Base-by-base conservation (phyloP, 495 filamentous ascomycete genomes). In the Bathelium albidoporum region DNA sequence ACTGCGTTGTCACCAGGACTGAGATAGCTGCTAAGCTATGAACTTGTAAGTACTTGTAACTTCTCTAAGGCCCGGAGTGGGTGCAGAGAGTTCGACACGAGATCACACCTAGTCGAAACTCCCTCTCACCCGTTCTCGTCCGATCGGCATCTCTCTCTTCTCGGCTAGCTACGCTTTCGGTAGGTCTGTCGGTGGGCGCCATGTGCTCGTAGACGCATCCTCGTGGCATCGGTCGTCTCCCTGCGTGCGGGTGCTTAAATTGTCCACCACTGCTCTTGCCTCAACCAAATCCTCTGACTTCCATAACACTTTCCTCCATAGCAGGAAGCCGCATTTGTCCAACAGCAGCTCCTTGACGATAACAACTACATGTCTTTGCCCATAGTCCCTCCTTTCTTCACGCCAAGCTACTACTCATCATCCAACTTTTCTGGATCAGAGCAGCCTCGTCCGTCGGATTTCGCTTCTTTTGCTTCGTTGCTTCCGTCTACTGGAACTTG, bases 381-480 rank as follows among this genome's bases (percentile, higher is more conserved):
- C 29, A 9, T 44, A 18, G 22, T 43, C 29, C 16, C 22, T 62
- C 53, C 63, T 61, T 58, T 60, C 59, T 59, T 58, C 34, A 28
- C 34, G 64, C 58, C 61, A 59, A 59, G 62, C 52, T 61, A 34
- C 24, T 18, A 59, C 58, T 29, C 58, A 2, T 65, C 62, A 62
- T 67, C 49, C 49, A 55, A 29, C 24, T 55, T 29, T 29, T 55
- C 49, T 29, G 24, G 49, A 29, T 24, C 24, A 1, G 22, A 55
- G 49, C 49, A 55, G 49, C 49, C 49, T 55, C 49, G 24, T 29
- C 49, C 49, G n/a, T 10, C 49, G 29, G 49, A 55, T 28, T 55
- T 55, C 62, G 61, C 65, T 65, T 61, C 68, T 67, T 66, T 69
- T 65, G 68, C 60, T 61, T 68, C 58, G 16, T 43, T 62, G 32